Percentiles rank a stretch among this genome's conserved stretches.
Evolutionary conservation across 2,329 filamentous ascomycete genomes (phyloP).

Genomic region (Epichloe sp.): DNA sequence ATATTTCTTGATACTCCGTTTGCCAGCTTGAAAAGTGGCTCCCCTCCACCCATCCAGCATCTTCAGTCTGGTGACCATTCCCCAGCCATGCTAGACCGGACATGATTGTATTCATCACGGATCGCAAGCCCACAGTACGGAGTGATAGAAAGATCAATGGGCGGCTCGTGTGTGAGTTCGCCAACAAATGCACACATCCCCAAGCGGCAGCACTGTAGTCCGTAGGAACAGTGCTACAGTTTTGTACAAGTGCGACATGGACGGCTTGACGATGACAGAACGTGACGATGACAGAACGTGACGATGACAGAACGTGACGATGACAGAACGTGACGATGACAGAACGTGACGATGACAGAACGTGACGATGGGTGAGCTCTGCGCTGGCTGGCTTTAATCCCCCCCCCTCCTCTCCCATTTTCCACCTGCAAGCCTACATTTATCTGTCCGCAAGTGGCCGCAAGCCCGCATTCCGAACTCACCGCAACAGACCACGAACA

Average conservation of each 20-base stretch:
- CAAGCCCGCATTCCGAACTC: constrained; percentile 2
- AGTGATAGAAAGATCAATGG: neutral
- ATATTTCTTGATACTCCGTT: no score
- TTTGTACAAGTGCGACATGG: neutral
- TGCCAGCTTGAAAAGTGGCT: no score
- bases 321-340: neutral
- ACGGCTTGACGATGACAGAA: neutral
- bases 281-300: neutral
- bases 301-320: neutral
- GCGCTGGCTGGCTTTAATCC: no score
- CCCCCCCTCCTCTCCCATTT: no score
- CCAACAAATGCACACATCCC: no score
- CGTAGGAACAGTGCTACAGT: neutral
- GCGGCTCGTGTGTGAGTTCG: neutral
- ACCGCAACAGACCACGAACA: no score
- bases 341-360: no score
- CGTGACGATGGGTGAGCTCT: neutral
- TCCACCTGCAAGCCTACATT: neutral
- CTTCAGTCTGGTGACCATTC: no score
- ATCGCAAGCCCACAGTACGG: neutral
- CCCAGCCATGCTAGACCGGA: no score
- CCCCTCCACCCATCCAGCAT: no score
- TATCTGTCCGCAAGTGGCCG: constrained; percentile 1
- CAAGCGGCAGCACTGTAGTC: neutral
- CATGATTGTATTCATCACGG: no score